phyloP scores from a whole-genome alignment of 202 grass and related monocot species.

The Saccharum hybrid region DNA sequence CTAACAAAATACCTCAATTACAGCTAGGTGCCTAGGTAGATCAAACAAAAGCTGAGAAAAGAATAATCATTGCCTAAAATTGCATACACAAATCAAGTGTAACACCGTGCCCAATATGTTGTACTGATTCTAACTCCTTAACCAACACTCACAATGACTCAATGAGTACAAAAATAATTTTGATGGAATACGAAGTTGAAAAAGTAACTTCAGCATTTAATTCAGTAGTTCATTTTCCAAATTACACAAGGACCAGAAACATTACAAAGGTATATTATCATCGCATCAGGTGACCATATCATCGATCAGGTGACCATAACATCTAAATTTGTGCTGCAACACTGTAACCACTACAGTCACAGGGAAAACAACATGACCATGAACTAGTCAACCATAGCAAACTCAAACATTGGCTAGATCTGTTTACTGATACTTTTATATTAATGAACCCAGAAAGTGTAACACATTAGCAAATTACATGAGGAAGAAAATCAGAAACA shows the following conservation, averaged over 20 bases:
- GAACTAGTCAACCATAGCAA: slow-evolving; percentile 11
- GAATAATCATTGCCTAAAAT: slow-evolving; percentile 18
- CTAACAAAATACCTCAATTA: not conserved
- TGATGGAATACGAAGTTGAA: not conserved
- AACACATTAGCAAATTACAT: slow-evolving; percentile 14
- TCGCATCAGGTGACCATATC: slow-evolving; percentile 2
- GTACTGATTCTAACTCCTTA: not conserved
- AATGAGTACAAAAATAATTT: not conserved
- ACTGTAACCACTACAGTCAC: not conserved
- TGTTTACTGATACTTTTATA: slow-evolving; percentile 5
- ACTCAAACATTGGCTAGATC: slow-evolving; percentile 7
- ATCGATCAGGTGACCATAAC: too few species aligned
- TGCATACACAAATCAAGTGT: not conserved
- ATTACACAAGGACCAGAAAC: slow-evolving; percentile 10
- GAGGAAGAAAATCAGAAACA: not conserved
- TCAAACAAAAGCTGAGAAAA: not conserved
- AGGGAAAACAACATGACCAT: not conserved
- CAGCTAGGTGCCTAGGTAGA: not conserved
- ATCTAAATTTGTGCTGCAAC: not conserved
- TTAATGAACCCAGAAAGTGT: not conserved
- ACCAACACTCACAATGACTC: not conserved
- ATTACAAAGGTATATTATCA: slow-evolving; percentile 3
- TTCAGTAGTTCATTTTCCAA: slow-evolving; percentile 20
- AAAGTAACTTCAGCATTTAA: not conserved
- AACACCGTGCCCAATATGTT: not conserved